Conservation (phyloP, 805 yeast species). For the Lipomyces spencermartinsiae region DNA sequence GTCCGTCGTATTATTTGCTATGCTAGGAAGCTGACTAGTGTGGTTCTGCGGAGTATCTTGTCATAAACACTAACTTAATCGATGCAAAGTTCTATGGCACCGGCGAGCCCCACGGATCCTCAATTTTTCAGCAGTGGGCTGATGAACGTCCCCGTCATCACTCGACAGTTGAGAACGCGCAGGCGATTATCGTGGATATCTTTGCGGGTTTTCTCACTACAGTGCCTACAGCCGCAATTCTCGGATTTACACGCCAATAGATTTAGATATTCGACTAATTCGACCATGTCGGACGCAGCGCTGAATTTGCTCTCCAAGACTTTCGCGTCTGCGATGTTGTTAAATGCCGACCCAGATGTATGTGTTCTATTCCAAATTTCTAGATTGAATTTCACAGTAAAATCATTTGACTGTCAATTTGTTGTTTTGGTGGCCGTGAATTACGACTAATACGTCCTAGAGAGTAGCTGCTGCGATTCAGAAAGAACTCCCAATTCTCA, state of each 20-base stretch:
- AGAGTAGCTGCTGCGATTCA: conserved; percentile 36
- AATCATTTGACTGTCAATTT: background rate
- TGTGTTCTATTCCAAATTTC: background rate
- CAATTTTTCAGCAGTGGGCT: background rate
- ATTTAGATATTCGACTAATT: background rate
- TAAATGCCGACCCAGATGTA: conserved; percentile 34
- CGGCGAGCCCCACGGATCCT: background rate
- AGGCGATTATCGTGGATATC: background rate
- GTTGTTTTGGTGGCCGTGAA: background rate
- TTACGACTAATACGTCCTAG: background rate
- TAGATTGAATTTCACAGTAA: background rate
- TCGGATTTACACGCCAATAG: background rate
- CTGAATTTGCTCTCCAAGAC: conserved; percentile 37
- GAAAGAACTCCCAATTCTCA: conserved; percentile 40
- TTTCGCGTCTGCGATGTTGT: conserved; percentile 31
- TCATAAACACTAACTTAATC: too few relatives aligned
- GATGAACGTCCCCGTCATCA: background rate
- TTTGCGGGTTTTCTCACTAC: background rate
- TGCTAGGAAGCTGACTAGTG: too few relatives aligned
- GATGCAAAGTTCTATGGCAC: background rate
- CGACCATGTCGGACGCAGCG: conserved; percentile 35
- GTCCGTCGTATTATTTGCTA: too few relatives aligned
- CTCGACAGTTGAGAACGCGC: background rate
- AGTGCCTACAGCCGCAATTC: background rate
- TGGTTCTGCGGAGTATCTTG: too few relatives aligned